Evolutionary conservation across 169 alveolate species (phyloP).

Genomic region (Miamiensis avidus): DNA sequence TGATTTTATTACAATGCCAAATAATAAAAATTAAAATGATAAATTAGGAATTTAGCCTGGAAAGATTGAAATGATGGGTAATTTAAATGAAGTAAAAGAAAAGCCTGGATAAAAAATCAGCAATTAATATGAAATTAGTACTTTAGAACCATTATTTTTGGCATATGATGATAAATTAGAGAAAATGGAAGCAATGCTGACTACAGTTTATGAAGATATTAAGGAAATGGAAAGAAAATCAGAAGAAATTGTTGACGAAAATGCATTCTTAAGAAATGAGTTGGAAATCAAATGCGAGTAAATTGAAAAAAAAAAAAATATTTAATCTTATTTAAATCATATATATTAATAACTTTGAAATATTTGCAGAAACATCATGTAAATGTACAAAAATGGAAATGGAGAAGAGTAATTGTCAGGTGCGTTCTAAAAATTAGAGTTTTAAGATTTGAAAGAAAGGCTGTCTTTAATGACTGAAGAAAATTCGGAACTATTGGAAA

Average conservation of each 20-base stretch:
- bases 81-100: background rate
- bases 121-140: slow-evolving; percentile 1
- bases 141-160: slow-evolving; percentile 26
- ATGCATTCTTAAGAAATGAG: slow-evolving; percentile 23
- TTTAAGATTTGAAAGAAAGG: slow-evolving; percentile 31
- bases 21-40: too few species aligned
- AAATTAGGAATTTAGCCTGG: background rate
- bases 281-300: slow-evolving; percentile 17
- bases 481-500: slow-evolving; percentile 12
- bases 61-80: background rate
- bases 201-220: slow-evolving; percentile 22
- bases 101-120: background rate
- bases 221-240: slow-evolving; percentile 21
- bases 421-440: slow-evolving; percentile 15
- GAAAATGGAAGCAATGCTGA: slow-evolving; percentile 5
- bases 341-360: too few species aligned
- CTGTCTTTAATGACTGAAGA: slow-evolving; percentile 25
- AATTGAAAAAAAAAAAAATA: background rate
- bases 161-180: slow-evolving; percentile 31
- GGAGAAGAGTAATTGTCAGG: background rate
- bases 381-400: slow-evolving; percentile 15
- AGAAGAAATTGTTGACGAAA: slow-evolving; percentile 26
- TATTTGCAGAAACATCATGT: background rate
- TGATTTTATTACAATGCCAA: too few species aligned
- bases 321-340: background rate